Conservation (phyloP, 2,329 filamentous ascomycete genomes). For the Achaetomium macrosporum region DNA sequence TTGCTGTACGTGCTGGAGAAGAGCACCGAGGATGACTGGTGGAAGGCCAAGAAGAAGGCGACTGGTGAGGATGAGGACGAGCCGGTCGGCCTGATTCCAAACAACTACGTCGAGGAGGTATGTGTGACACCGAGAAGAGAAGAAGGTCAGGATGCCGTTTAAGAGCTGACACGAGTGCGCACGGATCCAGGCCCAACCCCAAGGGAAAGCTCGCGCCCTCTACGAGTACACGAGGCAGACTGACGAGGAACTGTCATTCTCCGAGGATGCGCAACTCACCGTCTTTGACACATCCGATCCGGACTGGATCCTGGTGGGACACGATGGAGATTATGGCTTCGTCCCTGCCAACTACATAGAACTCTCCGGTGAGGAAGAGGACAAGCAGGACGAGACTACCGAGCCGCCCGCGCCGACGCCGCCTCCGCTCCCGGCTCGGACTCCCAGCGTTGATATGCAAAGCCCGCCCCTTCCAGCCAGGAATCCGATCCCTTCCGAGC, state of each 20-base stretch:
- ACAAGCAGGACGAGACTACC: conserved; percentile 37
- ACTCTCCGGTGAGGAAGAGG: conserved; percentile 40
- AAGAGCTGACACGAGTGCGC: not conserved
- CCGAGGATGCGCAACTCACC: conserved; percentile 75
- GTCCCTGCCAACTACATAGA: conserved; percentile 96
- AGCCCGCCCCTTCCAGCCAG: conserved; percentile 38
- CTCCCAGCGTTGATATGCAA: conserved; percentile 31
- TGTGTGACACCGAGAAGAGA: conserved; percentile 18
- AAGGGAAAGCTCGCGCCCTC: conserved; percentile 74
- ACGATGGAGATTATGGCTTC: conserved; percentile 83
- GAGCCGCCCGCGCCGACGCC: conserved; percentile 27
- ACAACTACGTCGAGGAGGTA: conserved; percentile 94
- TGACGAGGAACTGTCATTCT: conserved; percentile 93
- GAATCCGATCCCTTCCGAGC: conserved; percentile 26
- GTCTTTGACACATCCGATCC: conserved; percentile 89
- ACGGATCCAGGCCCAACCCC: conserved; percentile 47
- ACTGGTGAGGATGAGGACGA: conserved; percentile 80
- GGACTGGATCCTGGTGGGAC: conserved; percentile 91
- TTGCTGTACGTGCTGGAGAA: conserved; percentile 85
- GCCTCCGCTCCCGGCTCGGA: conserved; percentile 41
- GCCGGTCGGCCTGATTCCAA: conserved; percentile 82
- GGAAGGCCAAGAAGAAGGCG: conserved; percentile 92
- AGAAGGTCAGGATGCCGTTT: not conserved
- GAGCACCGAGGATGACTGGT: conserved; percentile 75
- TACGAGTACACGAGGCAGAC: conserved; percentile 97